A percentile compares a stretch with the other conserved stretches of the same genome.
These are phyloP conservation scores for Penicillium janthinellum DNA, from an alignment of 2,329 filamentous ascomycete species.

Conservation along the genomic window DNA sequence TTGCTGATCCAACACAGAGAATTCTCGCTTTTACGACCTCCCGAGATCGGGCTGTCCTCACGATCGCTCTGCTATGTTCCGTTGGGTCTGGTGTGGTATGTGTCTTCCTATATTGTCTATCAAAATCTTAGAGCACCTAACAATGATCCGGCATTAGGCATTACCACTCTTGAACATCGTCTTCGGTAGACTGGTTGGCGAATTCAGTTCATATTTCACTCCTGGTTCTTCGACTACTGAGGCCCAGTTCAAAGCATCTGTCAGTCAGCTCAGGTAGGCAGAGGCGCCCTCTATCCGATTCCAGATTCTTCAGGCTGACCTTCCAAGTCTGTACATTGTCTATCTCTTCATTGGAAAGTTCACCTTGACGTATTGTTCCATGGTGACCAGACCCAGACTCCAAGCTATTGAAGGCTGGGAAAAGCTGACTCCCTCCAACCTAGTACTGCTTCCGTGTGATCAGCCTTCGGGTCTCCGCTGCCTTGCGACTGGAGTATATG, in stretches of 20 bases:
- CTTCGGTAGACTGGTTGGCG: constrained; percentile 57
- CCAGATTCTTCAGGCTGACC: background rate
- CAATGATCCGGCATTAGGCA: constrained; percentile 9
- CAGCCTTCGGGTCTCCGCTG: background rate
- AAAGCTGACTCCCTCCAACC: background rate
- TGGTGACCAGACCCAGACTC: background rate
- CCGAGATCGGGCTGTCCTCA: background rate
- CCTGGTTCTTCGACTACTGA: constrained; percentile 45
- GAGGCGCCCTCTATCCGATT: background rate
- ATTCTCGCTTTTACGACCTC: background rate
- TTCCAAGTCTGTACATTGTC: background rate
- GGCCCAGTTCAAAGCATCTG: background rate
- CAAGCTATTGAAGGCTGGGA: background rate
- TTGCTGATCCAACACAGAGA: background rate
- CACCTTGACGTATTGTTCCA: background rate
- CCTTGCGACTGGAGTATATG: background rate
- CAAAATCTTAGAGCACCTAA: background rate
- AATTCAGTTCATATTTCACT: constrained; percentile 60
- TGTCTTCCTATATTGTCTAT: background rate
- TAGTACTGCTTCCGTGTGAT: background rate
- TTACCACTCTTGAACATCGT: constrained; percentile 61
- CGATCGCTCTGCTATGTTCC: background rate
- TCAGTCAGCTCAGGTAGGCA: background rate
- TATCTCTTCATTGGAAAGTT: background rate
- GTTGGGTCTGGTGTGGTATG: background rate